These are phyloP conservation scores for Collybia sordida DNA, from an alignment of 768 basidiomycete genomes.

Conservation along the genomic window DNA sequence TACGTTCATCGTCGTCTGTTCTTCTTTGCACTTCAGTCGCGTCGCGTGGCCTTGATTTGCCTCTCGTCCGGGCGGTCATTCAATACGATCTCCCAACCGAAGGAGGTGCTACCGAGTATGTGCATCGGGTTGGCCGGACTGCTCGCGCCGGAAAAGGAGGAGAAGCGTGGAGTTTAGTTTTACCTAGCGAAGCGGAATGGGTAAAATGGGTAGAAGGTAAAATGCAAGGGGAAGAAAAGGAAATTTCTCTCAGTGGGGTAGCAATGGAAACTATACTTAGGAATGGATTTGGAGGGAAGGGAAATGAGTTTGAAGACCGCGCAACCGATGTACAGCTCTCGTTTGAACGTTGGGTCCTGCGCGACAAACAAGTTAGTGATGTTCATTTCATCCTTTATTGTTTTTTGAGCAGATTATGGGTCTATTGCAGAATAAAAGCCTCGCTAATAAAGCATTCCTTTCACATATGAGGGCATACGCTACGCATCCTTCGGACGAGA, in stretches of 20 bases:
- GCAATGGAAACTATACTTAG: constrained; percentile 70
- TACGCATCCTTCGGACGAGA: constrained; percentile 94
- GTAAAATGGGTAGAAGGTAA: constrained; percentile 84
- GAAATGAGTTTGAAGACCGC: constrained; percentile 77
- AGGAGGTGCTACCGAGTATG: constrained; percentile 93
- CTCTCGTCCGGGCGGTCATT: constrained; percentile 89
- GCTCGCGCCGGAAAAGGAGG: constrained; percentile 95
- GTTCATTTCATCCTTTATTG: constrained; percentile 1
- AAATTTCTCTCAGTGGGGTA: constrained; percentile 47
- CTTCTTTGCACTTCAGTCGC: constrained; percentile 96
- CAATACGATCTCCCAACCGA: constrained; percentile 99
- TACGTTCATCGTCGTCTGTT: constrained; percentile 53
- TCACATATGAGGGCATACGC: constrained; percentile 97
- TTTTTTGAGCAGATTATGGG: constrained; percentile 3
- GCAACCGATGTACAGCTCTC: constrained; percentile 96
- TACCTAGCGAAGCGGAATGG: constrained; percentile 88
- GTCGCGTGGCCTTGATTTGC: constrained; percentile 95
- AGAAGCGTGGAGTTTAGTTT: constrained; percentile 92
- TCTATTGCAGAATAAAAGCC: constrained; percentile 59
- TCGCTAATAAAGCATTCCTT: constrained; percentile 83
- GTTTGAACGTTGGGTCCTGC: constrained; percentile 92
- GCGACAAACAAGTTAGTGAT: constrained; percentile 60
- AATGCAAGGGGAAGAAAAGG: constrained; percentile 59
- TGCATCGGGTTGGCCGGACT: constrained; percentile 95
- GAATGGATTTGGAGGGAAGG: constrained; percentile 85